These are phyloP conservation scores for Citrus cavaleriei DNA, from an alignment of 345 rosid genomes.

Conservation along the genomic window DNA sequence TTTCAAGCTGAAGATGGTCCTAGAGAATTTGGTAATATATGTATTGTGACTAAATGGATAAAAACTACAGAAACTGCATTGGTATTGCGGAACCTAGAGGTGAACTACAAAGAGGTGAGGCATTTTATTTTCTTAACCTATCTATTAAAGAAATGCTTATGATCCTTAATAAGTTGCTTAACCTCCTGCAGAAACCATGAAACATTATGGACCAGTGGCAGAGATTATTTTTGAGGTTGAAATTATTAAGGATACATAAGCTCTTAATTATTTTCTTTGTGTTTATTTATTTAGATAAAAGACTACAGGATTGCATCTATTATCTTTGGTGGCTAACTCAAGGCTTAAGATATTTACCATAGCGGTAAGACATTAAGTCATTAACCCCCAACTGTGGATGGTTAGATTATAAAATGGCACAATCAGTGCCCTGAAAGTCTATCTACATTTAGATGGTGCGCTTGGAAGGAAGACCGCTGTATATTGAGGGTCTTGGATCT, in stretches of 20 bases:
- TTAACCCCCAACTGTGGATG: not conserved
- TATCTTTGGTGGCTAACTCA: not conserved
- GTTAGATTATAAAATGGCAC: not conserved
- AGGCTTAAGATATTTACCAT: not conserved
- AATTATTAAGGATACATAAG: not conserved
- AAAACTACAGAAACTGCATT: conserved; percentile 53
- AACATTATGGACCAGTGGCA: not conserved
- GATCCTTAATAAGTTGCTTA: not conserved
- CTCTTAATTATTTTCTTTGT: not conserved
- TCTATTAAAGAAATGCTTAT: not conserved
- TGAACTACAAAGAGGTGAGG: conserved; percentile 68
- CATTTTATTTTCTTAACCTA: not conserved
- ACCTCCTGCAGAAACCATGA: too few relatives aligned
- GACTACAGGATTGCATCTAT: not conserved
- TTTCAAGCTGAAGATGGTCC: conserved; percentile 77
- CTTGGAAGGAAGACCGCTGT: not conserved
- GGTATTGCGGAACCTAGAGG: conserved; percentile 69
- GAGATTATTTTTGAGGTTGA: not conserved
- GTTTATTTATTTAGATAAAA: not conserved
- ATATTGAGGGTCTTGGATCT: not conserved
- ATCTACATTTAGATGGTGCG: not conserved
- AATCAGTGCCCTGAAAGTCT: not conserved
- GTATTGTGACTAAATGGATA: conserved; percentile 51
- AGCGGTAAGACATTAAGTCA: not conserved
- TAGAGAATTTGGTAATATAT: conserved; percentile 74